Evolutionary conservation across 2,329 filamentous ascomycete genomes (phyloP), one percentile per base, ranked within the genome.

Genomic region (Colletotrichum spaethianum): DNA sequence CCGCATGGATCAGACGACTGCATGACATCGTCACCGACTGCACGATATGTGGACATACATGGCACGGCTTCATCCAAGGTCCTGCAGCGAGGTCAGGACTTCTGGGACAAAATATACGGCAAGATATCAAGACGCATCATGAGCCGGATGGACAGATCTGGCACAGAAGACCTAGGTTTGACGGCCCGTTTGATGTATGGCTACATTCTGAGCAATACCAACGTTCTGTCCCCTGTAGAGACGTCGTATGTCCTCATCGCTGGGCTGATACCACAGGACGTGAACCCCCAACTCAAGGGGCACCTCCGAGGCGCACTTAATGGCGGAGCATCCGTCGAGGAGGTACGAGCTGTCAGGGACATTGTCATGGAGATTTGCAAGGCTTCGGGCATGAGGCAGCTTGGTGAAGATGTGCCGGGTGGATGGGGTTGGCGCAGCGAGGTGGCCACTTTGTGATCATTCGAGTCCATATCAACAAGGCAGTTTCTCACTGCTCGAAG

Each of bases 221-320:
- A 74, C 31, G 80, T 89, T 16, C 76, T 88, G n/a, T 83, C 79
- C 14, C 75, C 82, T 4, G 79, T 79, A 16, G 86, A 89, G 76
- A 89, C 84, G 3, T 88, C 86, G 36, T 86, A 85, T 74, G 83
- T 87, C n/a, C 77, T 88, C 62, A 83, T 88, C 52, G 85, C 87
- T 4, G 85, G 82, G 5, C 72, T 89, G 60, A 84, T 89, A 65
- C 86, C 86, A 16, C 86, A 88, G 77, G 85, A 88, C 78, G 86
- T 86, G 75, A 88, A 88, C 70, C 84, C 86, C 7, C 87, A 88
- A 74, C 77, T 88, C 57, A 88, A 88, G 73, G 86, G 87, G 5
- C 87, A 89, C 78, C 80, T 88, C 20, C 83, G 81, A 74, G 86
- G 86, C 4, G 85, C 86, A 1, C 74, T 88, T 33, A 88, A 88